A percentile compares a stretch with the other conserved stretches of the same genome.
Conservation (phyloP, 139 green algal species). For the Desmodesmus armatus region DNA sequence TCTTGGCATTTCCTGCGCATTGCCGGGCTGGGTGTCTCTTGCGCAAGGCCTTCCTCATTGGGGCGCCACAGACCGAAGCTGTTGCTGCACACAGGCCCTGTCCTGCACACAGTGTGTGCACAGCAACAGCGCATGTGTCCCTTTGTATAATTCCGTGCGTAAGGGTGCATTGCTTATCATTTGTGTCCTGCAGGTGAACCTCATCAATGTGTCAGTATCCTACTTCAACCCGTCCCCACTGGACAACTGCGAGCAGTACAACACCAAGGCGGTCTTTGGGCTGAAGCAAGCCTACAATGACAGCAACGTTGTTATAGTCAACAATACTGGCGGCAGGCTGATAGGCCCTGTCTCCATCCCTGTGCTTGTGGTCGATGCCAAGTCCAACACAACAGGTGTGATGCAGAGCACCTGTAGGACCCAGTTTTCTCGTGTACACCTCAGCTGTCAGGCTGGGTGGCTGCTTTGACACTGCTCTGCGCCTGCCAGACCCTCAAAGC, state of each 20-base stretch:
- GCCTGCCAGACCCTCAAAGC: background rate
- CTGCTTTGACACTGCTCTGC: too few species aligned
- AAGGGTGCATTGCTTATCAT: background rate
- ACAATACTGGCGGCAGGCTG: background rate
- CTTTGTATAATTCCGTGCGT: background rate
- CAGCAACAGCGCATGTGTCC: background rate
- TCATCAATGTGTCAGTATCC: background rate
- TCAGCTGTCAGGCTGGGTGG: too few species aligned
- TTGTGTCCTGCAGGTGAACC: constrained; percentile 10
- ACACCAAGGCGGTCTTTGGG: background rate
- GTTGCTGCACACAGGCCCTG: background rate
- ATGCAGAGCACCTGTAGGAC: background rate
- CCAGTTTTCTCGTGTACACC: too few species aligned
- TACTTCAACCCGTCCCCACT: constrained; percentile 13
- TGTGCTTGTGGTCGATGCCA: constrained; percentile 25
- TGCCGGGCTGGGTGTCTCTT: background rate
- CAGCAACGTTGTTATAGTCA: background rate
- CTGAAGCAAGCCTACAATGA: constrained; percentile 7
- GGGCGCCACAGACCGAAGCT: background rate
- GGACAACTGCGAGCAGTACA: constrained; percentile 31
- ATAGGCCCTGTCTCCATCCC: background rate
- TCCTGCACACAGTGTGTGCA: background rate
- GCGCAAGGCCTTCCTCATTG: background rate
- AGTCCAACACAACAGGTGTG: constrained; percentile 1
- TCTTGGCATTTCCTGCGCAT: background rate